Base-by-base conservation (phyloP, 2,329 filamentous ascomycete species). In the Diaporthe amygdali region DNA sequence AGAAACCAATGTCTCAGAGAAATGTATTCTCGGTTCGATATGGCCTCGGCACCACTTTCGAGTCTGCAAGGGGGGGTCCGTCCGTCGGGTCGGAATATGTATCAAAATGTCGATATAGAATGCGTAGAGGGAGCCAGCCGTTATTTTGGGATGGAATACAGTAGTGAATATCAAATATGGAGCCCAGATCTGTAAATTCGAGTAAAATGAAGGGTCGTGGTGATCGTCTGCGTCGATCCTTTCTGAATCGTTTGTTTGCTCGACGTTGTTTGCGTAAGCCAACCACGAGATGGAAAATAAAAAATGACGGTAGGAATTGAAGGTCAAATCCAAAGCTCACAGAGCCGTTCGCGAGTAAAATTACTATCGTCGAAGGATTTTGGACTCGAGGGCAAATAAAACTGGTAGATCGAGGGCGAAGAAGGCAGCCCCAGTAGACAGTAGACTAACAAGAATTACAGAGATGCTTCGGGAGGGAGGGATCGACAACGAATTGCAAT, bases 141-240 rank as follows among this genome's bases (percentile, higher is more conserved):
- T 39, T 59, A 15, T 49, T 27, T 25, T 64, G 32, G 20, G n/a
- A 12, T n/a, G 41, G 30, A 7, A 49, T 49, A 37, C 51, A 59
- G 52, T 51, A 46, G 30, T 39, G 51, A 59, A 37, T 68, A 59
- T 68, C 34, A 59, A 32, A 59, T 41, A 68, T 49, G 32, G 32
- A 41, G 41, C n/a, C 59, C 44, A 64, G 59, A 64, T 64, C 44
- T 64, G 30, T 41, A 32, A 49, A 30, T 68, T 30, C 44, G 22
- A 47, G 49, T 54, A 55, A 69, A 66, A 69, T 72, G 66, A 69
- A 72, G 51, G 56, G 66, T 49, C 39, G 39, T 59, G 49, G 44
- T 69, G 70, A 46, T 68, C 39, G 54, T 37, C 71, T 52, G 25
- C 63, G 54, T 46, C 66, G 66, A 46, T 68, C 66, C 15, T 37